Evolutionary conservation across 2,329 filamentous ascomycete genomes (phyloP), one percentile per base, ranked within the genome.

Genomic region (Ophiostoma montium): DNA sequence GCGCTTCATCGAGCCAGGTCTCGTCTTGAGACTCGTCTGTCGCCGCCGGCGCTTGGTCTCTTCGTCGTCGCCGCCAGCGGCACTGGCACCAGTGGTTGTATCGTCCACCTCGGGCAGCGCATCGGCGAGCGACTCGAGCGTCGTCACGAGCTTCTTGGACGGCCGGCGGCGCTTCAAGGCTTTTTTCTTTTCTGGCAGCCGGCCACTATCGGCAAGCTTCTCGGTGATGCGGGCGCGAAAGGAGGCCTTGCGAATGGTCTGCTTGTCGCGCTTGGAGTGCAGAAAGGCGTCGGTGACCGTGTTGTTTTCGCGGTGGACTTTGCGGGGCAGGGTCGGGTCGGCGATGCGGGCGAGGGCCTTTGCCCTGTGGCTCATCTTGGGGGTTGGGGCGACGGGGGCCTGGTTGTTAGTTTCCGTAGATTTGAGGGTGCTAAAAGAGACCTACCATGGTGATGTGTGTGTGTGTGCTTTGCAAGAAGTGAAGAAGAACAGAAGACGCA

Each of bases 241-340:
- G 13, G 80, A 68, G 0, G 84, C 83, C 70, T 86, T 86, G 61
- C 88, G 89, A 58, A 94, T 86, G 32, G 74, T 69, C 21, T 82
- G 84, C 69, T 90, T 94, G 69, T 94, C 86, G 61, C 77, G 81
- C 66, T 95, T 96, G 54, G 74, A 80, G 49, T 79, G 75, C 53
- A 79, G 69, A 65, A 90, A 89, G 52, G 62, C 54, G 61, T 79
- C 74, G 42, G 69, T 64, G 13, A 74, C 70, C 44, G 67, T 61
- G 56, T 74, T 71, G 57, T 72, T 66, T 45, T 67, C 60, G 47
- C 72, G 74, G 62, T 74, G 71, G 12, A 70, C 67, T 58, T 71
- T 73, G 60, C 69, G 65, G 46, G 75, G 71, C 19, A 71, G 63
- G 53, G 73, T 67, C 11, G 70, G 70, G 60, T 73, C 69, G 52